These are phyloP conservation scores for Trametes sanguinea DNA, from an alignment of 768 basidiomycete genomes.

Conservation along the genomic window DNA sequence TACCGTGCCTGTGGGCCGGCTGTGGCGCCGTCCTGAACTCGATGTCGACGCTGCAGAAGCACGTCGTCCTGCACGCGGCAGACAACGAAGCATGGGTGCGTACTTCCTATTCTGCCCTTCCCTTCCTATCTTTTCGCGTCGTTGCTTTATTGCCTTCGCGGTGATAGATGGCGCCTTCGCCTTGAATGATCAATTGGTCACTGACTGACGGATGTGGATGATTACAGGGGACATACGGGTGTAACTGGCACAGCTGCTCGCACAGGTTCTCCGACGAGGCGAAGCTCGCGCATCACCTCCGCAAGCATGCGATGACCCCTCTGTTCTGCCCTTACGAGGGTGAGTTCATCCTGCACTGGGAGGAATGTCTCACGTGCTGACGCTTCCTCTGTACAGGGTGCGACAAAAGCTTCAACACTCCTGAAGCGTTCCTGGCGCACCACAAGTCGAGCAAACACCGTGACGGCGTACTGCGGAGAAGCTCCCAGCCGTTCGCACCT, in stretches of 20 bases:
- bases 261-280: slow-evolving; percentile 40
- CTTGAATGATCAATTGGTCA: slow-evolving; percentile 2
- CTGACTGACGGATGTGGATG: background rate
- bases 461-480: slow-evolving; percentile 37
- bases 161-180: background rate
- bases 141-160: background rate
- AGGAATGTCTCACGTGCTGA: background rate
- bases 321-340: slow-evolving; percentile 55
- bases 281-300: slow-evolving; percentile 50
- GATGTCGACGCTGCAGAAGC: slow-evolving; percentile 47
- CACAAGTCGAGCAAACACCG: slow-evolving; percentile 43
- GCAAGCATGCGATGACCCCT: slow-evolving; percentile 48
- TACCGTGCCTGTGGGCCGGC: slow-evolving; percentile 59
- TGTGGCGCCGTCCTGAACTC: slow-evolving; percentile 62
- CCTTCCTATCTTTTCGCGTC: background rate
- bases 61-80: slow-evolving; percentile 45
- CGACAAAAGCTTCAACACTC: slow-evolving; percentile 46
- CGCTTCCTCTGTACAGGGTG: slow-evolving; percentile 46
- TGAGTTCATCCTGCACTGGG: slow-evolving; percentile 27
- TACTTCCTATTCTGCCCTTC: slow-evolving; percentile 8
- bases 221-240: slow-evolving; percentile 42
- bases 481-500: slow-evolving; percentile 39
- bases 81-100: slow-evolving; percentile 34
- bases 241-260: slow-evolving; percentile 62
- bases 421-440: slow-evolving; percentile 53